phyloP scores from a whole-genome alignment of 257 asterid species.

The Vinca minor region DNA sequence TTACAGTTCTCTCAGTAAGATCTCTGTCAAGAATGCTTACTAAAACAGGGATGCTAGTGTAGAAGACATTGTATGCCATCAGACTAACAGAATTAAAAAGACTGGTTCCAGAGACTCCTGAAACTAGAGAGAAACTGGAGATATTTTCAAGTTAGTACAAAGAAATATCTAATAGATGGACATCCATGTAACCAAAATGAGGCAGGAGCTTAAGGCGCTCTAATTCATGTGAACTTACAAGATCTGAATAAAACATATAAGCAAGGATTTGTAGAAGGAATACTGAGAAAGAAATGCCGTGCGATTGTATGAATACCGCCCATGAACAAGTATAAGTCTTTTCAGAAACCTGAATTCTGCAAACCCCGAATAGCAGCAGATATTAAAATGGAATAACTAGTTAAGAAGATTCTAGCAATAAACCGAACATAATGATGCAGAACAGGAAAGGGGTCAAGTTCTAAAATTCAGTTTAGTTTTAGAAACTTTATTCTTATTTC shows the following conservation, averaged over 20 bases:
- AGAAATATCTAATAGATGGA: constrained; percentile 15
- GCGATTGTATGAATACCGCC: constrained; percentile 95
- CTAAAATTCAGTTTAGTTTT: too few relatives aligned
- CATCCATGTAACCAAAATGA: constrained; percentile 14
- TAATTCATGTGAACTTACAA: constrained; percentile 53
- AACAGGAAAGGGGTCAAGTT: too few relatives aligned
- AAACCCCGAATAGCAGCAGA: constrained; percentile 21
- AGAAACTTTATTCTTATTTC: too few relatives aligned
- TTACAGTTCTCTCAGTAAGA: constrained; percentile 82
- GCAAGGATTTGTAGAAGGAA: constrained; percentile 90
- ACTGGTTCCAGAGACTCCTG: constrained; percentile 98
- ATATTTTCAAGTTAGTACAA: constrained; percentile 37
- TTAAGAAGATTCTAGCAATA: too few relatives aligned
- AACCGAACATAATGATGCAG: too few relatives aligned
- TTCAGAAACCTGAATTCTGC: constrained; percentile 93
- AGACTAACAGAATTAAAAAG: constrained; percentile 90
- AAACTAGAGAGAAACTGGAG: constrained; percentile 81
- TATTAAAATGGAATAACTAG: background rate
- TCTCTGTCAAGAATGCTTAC: constrained; percentile 91
- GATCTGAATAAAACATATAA: constrained; percentile 92
- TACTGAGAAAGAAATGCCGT: constrained; percentile 97
- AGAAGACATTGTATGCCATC: constrained; percentile 97
- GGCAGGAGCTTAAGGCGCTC: constrained; percentile 11
- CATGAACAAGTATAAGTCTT: constrained; percentile 95
- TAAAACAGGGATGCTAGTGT: constrained; percentile 91